Evolutionary conservation across 2,329 filamentous ascomycete genomes (phyloP), one percentile per base, ranked within the genome.

Genomic region (Aureobasidium pullulans): DNA sequence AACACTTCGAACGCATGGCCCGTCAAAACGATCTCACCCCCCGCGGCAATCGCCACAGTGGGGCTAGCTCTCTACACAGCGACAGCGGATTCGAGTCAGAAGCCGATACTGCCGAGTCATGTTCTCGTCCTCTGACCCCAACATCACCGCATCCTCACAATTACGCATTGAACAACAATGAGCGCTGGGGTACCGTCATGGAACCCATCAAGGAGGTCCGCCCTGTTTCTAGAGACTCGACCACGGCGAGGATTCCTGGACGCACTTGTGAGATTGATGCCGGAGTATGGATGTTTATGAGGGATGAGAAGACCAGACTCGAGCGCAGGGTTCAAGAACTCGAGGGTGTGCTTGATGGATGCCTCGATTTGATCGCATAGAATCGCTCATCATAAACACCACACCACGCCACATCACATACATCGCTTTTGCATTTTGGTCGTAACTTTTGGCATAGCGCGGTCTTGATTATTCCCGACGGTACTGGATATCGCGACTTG

Each of bases 1-100:
- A 73, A 29, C 70, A 71, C 19, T 65, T 60, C 52, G 65, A 68
- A 34, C 48, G 43, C 60, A 34, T 59, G 49, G 57, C 62, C 61
- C 60, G 54, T 59, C 54, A 60, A 57, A 70, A 16, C 69, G 66
- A 62, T 29, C 61, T 64, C 6, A 62, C 62, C 29, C 59, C 61
- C 8, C 61, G 64, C 46, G 61, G 66, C 54, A 46, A 62, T 29
- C 63, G 70, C 15, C 61, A 59, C 19, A 69, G 66, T 6, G 66
- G 62, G 5, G 69, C 64, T 29, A 68, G 65, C 43, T 63, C 69
- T 58, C 76, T 74, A 23, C 76, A 74, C 11, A 77, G 78, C 54
- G 82, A 84, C 66, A 84, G 81, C 6, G 82, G 82, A 48, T 84
- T 84, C 62, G 82, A 84, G 63, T 83, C 79, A 3, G 82, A 83